Evolutionary conservation across 2,329 filamentous ascomycete genomes (phyloP).

Genomic region (Exserohilum turcica): DNA sequence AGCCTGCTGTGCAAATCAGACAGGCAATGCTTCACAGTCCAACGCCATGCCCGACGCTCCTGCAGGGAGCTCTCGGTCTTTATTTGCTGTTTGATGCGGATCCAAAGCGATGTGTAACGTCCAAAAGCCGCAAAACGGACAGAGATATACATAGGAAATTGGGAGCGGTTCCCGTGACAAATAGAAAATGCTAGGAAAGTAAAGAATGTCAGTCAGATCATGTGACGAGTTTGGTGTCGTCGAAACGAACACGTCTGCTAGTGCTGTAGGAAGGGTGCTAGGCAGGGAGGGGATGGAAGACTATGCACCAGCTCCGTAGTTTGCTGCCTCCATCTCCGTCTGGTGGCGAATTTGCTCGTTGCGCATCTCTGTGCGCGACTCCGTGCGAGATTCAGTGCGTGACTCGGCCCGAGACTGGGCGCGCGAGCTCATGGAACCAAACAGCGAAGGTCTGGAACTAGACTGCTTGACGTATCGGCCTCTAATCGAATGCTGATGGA

Average conservation of each 20-base stretch:
- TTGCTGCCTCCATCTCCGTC: conserved; percentile 33
- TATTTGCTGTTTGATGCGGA: conserved; percentile 27
- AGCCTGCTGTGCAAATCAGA: conserved; percentile 25
- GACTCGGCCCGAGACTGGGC: conserved; percentile 38
- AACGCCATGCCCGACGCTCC: conserved; percentile 34
- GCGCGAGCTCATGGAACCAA: conserved; percentile 42
- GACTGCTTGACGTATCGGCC: conserved; percentile 35
- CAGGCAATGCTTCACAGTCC: conserved; percentile 23
- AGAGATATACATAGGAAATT: conserved; percentile 43
- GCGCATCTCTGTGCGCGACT: conserved; percentile 32
- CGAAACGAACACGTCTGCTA: conserved; percentile 4
- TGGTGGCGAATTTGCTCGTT: conserved; percentile 32
- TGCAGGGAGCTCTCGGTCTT: conserved; percentile 17
- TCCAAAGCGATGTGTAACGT: conserved; percentile 33
- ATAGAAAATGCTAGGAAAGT: conserved; percentile 35
- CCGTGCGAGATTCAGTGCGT: conserved; percentile 22
- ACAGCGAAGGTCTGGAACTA: conserved; percentile 36
- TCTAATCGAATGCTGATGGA: conserved; percentile 44
- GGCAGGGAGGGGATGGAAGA: conserved; percentile 14
- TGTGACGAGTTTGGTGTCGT: conserved; percentile 25
- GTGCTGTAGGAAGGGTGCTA: conserved; percentile 13
- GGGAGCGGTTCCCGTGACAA: conserved; percentile 19
- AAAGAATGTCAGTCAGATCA: conserved; percentile 40
- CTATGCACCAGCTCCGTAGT: conserved; percentile 36
- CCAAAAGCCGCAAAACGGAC: conserved; percentile 35